Evolutionary conservation across 2,329 filamentous ascomycete genomes (phyloP), one percentile per base, ranked within the genome.

Genomic region (Madurella mycetomatis): DNA sequence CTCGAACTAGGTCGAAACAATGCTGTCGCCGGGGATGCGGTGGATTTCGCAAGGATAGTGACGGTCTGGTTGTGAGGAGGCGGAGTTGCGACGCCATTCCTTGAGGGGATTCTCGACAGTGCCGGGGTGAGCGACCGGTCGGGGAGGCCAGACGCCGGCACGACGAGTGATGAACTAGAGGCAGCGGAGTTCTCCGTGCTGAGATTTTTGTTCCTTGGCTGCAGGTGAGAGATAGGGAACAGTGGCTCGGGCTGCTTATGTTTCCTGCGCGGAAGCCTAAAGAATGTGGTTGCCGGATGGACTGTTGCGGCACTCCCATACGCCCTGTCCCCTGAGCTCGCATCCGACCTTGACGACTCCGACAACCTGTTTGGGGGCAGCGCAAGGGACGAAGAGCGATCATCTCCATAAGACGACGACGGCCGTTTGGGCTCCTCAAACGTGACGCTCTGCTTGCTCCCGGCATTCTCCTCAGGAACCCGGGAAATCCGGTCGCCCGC

Each of bases 281-380:
- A 96, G 67, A 96, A 90, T 25, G 86, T 86, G 18, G 80, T 87
- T 37, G 81, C 85, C 5, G 82, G 81, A 30, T 81, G 77, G 13
- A 80, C 86, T 43, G 78, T 85, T 50, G 78, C 81, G 45, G 74
- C 80, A 59, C 74, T 80, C 47, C 77, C 79, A 69, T 81, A 82
- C 47, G 82, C 73, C 41, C 76, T 80, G 64, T 92, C 86, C 41
- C 79, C 83, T 15, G 86, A 88, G 71, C 89, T 95, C 43, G 83
- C 88, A 69, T 96, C 92, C 30, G 92, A 96, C 61, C 88, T 83
- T 2, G 91, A 96, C 1, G 92, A 96, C 65, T 96, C 92, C 5
- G 89, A 94, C 30, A 87, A 73, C 41, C 89, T 78, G 59, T 81
- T 80, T 31, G 82, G 74, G 11, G 85, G 83, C 17, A 87, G 76